Base-by-base conservation (phyloP, 495 filamentous ascomycete genomes). In the Trichoderma asperelloides region DNA sequence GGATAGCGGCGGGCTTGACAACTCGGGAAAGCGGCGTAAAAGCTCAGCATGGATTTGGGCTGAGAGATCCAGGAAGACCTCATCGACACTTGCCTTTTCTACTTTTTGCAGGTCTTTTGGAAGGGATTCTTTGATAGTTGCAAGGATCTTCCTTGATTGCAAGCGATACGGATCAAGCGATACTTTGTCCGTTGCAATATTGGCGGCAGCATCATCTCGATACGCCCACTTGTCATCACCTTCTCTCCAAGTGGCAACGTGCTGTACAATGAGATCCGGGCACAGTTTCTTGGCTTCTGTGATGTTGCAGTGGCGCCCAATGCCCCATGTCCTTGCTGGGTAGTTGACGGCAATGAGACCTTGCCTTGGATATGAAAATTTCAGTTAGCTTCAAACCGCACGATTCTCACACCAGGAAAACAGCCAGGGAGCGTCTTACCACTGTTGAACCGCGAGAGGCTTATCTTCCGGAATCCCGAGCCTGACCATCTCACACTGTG, bases 301-400 rank as follows among this genome's bases (percentile, higher is more conserved):
- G 43, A 89, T 85, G 7, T 85, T 88, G 60, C 93, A 80, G 76
- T 91, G 89, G 28, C 94, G 78, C 49, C 80, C 88, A 41, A 98
- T 87, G 9, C 91, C 92, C 69, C 85, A 95, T 0, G 82, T 80
- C 18, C 95, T 86, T 12, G 95, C 92, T 1, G 95, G 89, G 73
- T 98, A 98, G 75, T 98, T 98, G 74, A 98, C 87, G 7, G 95
- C 95, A 66, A 98, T 98, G 21, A 98, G 83, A 18, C 90, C 93
- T 76, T 84, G 79, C 83, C 84, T 85, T 64, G 62, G 33, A 62
- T 60, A 33, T 51, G 62, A 28, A 63, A 69, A 28, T 25, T 62
- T 62, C 16, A 30, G 47, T 51, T 11, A 23, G 55, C 18, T 63
- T 66, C 43, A n/a, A 28, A 15, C 39, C 28, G 45, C 51, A 37